These are phyloP conservation scores for Phytophthora idaei DNA, from an alignment of 352 stramenopile genomes.

Conservation along the genomic window DNA sequence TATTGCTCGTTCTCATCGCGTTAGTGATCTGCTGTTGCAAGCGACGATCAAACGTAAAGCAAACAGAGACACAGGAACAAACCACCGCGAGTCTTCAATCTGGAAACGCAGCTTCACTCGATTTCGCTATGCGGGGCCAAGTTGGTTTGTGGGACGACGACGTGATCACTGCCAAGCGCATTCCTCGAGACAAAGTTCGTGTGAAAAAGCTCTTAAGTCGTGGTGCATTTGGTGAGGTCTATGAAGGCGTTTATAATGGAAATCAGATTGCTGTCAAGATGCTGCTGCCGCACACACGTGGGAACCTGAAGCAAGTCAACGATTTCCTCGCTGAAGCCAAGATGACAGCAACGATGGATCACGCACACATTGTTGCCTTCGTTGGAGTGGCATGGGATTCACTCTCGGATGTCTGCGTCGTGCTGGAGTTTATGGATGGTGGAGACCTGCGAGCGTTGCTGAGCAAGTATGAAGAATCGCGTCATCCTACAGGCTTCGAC, in stretches of 20 bases:
- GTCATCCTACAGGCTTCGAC: constrained; percentile 31
- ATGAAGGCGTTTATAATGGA: constrained; percentile 36
- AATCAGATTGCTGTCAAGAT: constrained; percentile 51
- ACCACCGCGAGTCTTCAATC: constrained; percentile 27
- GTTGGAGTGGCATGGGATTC: constrained; percentile 53
- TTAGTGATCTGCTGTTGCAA: constrained; percentile 24
- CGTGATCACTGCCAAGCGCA: constrained; percentile 41
- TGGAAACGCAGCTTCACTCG: constrained; percentile 22
- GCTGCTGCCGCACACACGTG: constrained; percentile 38
- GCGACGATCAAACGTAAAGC: constrained; percentile 9
- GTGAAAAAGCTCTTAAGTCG: constrained; percentile 36
- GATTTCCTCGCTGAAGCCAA: constrained; percentile 47
- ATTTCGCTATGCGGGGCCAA: constrained; percentile 18
- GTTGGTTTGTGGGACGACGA: constrained; percentile 42
- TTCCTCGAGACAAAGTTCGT: constrained; percentile 40
- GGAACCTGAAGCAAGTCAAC: constrained; percentile 37
- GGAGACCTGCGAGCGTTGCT: constrained; percentile 48
- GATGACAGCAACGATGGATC: constrained; percentile 39
- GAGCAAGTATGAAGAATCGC: constrained; percentile 25
- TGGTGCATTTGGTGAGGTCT: constrained; percentile 54
- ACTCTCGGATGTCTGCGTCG: constrained; percentile 44
- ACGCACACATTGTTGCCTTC: constrained; percentile 44
- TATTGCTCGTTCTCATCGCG: constrained; percentile 14
- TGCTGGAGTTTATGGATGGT: constrained; percentile 58
- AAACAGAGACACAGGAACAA: constrained; percentile 19